A percentile compares a stretch with the other conserved stretches of the same genome.
phyloP scores from a whole-genome alignment of 345 rosid species.

The Diplotaxis tenuifolia region DNA sequence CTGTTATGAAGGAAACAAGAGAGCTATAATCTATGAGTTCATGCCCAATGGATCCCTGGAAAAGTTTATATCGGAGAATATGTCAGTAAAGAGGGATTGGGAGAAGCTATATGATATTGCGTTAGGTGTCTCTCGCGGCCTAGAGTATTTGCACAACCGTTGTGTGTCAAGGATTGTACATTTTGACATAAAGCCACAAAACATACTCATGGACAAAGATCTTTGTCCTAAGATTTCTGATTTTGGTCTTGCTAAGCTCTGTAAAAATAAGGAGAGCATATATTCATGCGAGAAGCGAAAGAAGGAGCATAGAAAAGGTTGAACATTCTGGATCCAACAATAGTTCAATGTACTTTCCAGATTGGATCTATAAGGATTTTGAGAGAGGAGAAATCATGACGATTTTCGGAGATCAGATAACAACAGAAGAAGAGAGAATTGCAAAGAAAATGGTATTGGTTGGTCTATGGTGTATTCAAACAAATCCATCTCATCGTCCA shows the following conservation, averaged over 20 bases:
- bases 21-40: background rate
- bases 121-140: background rate
- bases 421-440: background rate
- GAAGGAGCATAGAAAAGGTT: background rate
- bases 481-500: background rate
- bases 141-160: background rate
- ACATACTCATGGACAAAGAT: background rate
- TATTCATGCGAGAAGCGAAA: background rate
- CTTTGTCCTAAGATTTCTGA: background rate
- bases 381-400: too few species aligned
- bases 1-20: background rate
- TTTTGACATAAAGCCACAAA: background rate
- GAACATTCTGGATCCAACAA: background rate
- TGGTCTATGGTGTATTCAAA: background rate
- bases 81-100: background rate
- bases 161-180: background rate
- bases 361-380: background rate
- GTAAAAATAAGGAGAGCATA: background rate
- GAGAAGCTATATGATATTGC: background rate
- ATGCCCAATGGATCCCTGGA: background rate
- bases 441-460: background rate
- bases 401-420: too few species aligned
- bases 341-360: background rate
- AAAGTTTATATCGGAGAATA: background rate
- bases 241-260: background rate